phyloP scores from a whole-genome alignment of 2,329 filamentous ascomycete genomes.

The Diaporthe sp. region DNA sequence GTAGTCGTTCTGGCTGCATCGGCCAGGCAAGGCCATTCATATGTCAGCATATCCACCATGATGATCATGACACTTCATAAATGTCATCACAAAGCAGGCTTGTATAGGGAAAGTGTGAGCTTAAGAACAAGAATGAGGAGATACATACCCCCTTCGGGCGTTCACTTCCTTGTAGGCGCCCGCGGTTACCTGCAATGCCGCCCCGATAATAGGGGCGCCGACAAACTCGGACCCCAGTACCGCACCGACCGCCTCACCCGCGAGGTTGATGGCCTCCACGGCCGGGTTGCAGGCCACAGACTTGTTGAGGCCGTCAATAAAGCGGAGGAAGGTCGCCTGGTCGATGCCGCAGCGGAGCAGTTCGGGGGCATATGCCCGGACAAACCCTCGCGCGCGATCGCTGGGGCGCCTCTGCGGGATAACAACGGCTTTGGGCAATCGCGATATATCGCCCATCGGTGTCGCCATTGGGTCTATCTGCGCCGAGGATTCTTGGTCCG shows the following conservation, averaged over 20 bases:
- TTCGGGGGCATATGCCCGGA: not conserved
- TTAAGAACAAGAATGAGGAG: not conserved
- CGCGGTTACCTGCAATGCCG: not conserved
- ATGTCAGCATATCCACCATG: not conserved
- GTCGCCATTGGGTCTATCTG: not conserved
- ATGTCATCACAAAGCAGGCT: not conserved
- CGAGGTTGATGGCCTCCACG: not conserved
- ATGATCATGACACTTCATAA: no score
- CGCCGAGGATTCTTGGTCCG: no score
- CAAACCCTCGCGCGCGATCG: not conserved
- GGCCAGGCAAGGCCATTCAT: not conserved
- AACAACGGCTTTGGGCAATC: not conserved
- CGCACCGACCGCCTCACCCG: not conserved
- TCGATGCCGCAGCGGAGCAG: not conserved
- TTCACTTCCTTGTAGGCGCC: not conserved
- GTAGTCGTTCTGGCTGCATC: not conserved
- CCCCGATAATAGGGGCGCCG: not conserved
- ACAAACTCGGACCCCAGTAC: not conserved
- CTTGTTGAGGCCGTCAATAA: not conserved
- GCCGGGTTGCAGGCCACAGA: not conserved
- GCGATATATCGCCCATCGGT: not conserved
- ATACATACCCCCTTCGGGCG: not conserved
- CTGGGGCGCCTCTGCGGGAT: not conserved
- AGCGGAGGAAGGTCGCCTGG: not conserved
- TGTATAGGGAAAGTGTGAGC: not conserved